Percentiles rank a stretch among this genome's conserved stretches.
phyloP scores from a whole-genome alignment of 345 rosid species.

The Schrenkiella parvula region DNA sequence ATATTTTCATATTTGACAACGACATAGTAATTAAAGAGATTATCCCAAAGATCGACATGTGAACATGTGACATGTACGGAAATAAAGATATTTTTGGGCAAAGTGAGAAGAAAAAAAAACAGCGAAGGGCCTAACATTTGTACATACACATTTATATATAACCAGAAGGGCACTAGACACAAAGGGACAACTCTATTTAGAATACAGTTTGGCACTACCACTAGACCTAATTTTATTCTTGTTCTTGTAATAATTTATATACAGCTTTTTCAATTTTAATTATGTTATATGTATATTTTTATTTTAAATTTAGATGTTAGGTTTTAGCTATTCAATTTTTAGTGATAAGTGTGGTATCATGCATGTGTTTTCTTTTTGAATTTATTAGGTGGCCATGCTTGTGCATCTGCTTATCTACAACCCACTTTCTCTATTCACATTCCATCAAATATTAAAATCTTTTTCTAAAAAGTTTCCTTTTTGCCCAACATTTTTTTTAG shows the following conservation, averaged over 20 bases:
- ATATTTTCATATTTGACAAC: conserved; percentile 7
- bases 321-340: conserved; percentile 16
- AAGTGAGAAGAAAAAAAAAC: background rate
- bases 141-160: background rate
- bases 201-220: conserved; percentile 32
- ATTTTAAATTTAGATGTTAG: background rate
- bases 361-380: conserved; percentile 33
- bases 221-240: conserved; percentile 25
- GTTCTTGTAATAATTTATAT: conserved; percentile 9
- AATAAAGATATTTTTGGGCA: background rate
- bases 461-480: background rate
- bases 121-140: conserved; percentile 20
- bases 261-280: conserved; percentile 6
- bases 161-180: conserved; percentile 16
- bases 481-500: background rate
- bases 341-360: conserved; percentile 32
- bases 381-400: conserved; percentile 36
- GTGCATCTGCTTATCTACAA: conserved; percentile 31
- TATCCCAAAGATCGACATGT: conserved; percentile 23
- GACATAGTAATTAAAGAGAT: background rate
- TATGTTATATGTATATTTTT: background rate
- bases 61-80: conserved; percentile 32
- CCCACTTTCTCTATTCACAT: conserved; percentile 28
- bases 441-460: background rate
- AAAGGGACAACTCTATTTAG: conserved; percentile 18